Evolutionary conservation across 768 basidiomycete genomes (phyloP).

Genomic region (Suillus discolor): DNA sequence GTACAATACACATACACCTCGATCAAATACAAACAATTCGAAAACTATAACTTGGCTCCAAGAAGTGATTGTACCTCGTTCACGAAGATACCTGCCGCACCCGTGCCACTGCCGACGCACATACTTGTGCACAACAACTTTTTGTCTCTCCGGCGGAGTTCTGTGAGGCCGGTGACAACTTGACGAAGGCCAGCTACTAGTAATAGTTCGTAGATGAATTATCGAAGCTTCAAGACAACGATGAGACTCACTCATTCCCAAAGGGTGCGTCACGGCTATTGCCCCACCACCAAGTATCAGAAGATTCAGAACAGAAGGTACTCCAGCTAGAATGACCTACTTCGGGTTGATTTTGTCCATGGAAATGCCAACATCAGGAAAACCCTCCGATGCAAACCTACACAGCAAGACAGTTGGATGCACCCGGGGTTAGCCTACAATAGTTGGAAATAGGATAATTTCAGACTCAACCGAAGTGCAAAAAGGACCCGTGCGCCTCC

Average conservation of each 20-base stretch:
- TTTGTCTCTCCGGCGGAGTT: conserved; percentile 70
- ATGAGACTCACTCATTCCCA: conserved; percentile 73
- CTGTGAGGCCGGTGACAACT: conserved; percentile 84
- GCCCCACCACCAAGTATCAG: conserved; percentile 60
- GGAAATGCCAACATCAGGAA: conserved; percentile 70
- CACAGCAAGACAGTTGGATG: too few relatives aligned
- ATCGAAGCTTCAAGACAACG: conserved; percentile 10
- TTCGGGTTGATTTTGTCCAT: conserved; percentile 86
- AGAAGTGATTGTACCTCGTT: conserved; percentile 51
- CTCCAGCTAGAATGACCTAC: conserved; percentile 41
- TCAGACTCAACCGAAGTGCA: too few relatives aligned
- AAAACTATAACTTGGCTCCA: conserved; percentile 27
- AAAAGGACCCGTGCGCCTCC: background rate
- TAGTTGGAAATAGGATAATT: too few relatives aligned
- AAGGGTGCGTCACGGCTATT: conserved; percentile 80
- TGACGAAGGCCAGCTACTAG: conserved; percentile 90
- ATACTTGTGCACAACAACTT: conserved; percentile 80
- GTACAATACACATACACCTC: background rate
- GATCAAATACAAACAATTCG: conserved; percentile 2
- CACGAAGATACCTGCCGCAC: conserved; percentile 78
- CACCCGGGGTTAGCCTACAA: too few relatives aligned
- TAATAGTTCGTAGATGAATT: conserved; percentile 15
- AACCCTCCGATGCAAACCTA: too few relatives aligned
- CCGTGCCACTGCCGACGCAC: conserved; percentile 89
- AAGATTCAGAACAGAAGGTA: conserved; percentile 9